Conservation (phyloP, 2,329 filamentous ascomycete genomes). For the Colletotrichum horii region DNA sequence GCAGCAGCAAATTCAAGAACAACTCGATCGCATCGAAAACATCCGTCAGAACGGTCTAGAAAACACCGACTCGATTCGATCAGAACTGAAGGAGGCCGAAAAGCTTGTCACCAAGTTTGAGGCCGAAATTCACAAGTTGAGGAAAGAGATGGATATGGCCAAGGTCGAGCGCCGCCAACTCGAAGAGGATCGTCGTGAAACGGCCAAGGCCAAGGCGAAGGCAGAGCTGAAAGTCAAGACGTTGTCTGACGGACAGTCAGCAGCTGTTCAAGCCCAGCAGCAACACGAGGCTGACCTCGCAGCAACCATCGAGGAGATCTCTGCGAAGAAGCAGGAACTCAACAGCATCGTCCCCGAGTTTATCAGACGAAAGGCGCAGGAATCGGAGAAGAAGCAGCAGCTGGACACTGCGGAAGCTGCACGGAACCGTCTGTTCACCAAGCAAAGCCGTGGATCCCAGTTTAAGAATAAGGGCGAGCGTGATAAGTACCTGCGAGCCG, state of each 20-base stretch:
- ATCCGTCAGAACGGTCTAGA: conserved; percentile 83
- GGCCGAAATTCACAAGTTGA: conserved; percentile 77
- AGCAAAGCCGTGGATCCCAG: conserved; percentile 86
- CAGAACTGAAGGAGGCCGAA: conserved; percentile 79
- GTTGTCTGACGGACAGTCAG: conserved; percentile 81
- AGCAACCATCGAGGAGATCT: conserved; percentile 75
- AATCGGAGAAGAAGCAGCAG: conserved; percentile 71
- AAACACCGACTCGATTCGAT: conserved; percentile 80
- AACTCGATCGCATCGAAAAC: conserved; percentile 83
- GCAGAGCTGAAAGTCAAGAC: conserved; percentile 84
- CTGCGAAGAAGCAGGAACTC: conserved; percentile 78
- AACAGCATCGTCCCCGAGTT: conserved; percentile 78
- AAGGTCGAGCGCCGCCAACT: conserved; percentile 85
- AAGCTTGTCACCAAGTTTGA: conserved; percentile 80
- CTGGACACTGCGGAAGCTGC: conserved; percentile 78
- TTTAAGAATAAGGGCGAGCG: conserved; percentile 90
- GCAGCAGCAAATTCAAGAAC: conserved; percentile 77
- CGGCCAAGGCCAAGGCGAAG: conserved; percentile 80
- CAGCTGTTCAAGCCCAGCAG: conserved; percentile 73
- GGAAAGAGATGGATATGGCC: conserved; percentile 83
- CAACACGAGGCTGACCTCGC: conserved; percentile 76
- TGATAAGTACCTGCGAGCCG: conserved; percentile 79
- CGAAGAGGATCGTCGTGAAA: conserved; percentile 87
- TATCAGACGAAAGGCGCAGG: conserved; percentile 73
- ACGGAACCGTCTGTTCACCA: conserved; percentile 82